These are phyloP conservation scores for Colletotrichum sp. DNA, from an alignment of 2,329 filamentous ascomycete species.

Conservation along the genomic window DNA sequence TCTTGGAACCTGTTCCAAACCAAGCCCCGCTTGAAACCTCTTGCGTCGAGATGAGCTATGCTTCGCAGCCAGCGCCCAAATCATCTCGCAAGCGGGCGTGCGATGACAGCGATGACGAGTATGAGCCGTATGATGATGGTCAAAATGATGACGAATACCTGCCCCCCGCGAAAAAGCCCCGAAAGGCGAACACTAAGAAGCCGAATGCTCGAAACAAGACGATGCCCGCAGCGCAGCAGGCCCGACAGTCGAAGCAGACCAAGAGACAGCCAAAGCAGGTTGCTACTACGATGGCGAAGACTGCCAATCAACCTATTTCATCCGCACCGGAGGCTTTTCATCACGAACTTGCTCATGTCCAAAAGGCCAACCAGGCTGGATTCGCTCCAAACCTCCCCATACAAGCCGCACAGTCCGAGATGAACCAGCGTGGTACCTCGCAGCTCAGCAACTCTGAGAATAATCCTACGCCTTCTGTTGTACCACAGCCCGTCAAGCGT, in stretches of 20 bases:
- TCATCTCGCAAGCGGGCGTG: not conserved
- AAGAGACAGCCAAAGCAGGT: not conserved
- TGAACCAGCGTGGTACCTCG: not conserved
- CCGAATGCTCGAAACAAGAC: not conserved
- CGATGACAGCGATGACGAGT: not conserved
- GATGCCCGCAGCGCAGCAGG: not conserved
- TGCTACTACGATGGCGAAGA: not conserved
- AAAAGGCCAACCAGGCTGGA: not conserved
- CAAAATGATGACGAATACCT: slow-evolving; percentile 5
- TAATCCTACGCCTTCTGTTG: not conserved
- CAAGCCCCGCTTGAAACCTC: not conserved
- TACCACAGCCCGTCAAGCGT: not conserved
- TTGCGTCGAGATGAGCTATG: not conserved
- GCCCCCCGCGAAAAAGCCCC: not conserved
- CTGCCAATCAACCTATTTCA: not conserved
- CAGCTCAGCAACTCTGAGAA: not conserved
- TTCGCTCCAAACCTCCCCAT: not conserved
- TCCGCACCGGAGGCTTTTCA: not conserved
- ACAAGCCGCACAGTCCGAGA: not conserved
- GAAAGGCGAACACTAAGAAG: not conserved
- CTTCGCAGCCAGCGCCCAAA: not conserved
- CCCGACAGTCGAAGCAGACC: not conserved
- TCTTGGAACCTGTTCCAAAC: not conserved
- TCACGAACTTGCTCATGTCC: not conserved
- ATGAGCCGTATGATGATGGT: not conserved